Base-by-base conservation (phyloP, 2,329 filamentous ascomycete genomes). In the Monilinia vaccinii-corymbosi region DNA sequence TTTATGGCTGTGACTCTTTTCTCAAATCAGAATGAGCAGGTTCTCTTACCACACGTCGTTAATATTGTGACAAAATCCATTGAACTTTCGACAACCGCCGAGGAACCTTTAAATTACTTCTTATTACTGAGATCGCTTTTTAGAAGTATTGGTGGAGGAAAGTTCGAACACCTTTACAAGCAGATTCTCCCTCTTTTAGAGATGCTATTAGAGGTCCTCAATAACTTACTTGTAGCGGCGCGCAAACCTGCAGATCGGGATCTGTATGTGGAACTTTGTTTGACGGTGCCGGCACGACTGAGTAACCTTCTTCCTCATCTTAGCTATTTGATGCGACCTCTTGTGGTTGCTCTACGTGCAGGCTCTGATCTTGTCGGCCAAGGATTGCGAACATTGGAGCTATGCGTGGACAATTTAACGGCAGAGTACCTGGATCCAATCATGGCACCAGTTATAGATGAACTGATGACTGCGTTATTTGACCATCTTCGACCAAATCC, bases 1-100 rank as follows among this genome's bases (percentile, higher is more conserved):
- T 99, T 99, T 73, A 99, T 99, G 94, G 95, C 95, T 0, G 94
- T 99, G 44, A 99, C 94, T 0, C 79, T 99, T 1, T 99, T 99
- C 73, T 91, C 91, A 0, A 81, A 83, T 10, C 92, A 97, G 71
- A 99, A 99, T 68, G 94, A 99, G 74, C 89, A 94, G 71, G 91
- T 99, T 2, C 79, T 99, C 16, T 79, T 97, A 57, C 95, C 95
- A 0, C 94, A 99, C 72, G 93, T 99, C 55, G 92, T 95, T 58
- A 95, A 95, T 71, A 96, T 99, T 65, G 91, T 99, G 63, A 97
- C 93, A 14, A 92, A 96, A 74, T 97, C 93, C 10, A 97, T 99
- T 64, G 91, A 97, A 74, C 78, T 97, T 42, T 97, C 93, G 1
- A 96, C 94, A 8, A 95, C 88, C 61, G 95, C 94, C 0, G 91